These are phyloP conservation scores for Mortierella sp. DNA, from an alignment of 371 early-diverging fungal genomes.

Conservation along the genomic window DNA sequence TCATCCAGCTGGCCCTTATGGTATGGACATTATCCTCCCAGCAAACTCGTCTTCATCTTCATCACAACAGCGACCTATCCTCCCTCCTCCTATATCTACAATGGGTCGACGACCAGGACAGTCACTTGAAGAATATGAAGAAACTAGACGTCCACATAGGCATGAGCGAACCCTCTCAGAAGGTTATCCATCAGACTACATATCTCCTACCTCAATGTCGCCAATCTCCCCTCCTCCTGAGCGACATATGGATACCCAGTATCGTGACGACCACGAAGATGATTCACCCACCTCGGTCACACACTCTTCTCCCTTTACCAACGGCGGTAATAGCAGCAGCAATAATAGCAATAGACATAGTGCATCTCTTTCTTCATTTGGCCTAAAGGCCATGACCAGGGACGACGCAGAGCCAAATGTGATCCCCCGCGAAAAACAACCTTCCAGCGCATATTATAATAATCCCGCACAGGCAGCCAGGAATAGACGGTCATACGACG, in stretches of 20 bases:
- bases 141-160: constrained; percentile 30
- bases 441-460: constrained; percentile 21
- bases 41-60: constrained; percentile 22
- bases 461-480: constrained; percentile 21
- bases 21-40: constrained; percentile 54
- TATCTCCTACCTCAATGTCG: constrained; percentile 42
- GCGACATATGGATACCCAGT: constrained; percentile 34
- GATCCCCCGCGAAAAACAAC: constrained; percentile 15
- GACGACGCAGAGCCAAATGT: constrained; percentile 23
- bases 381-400: constrained; percentile 22
- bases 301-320: constrained; percentile 31
- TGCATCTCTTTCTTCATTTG: constrained; percentile 34
- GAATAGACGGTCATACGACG: constrained; percentile 46
- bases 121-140: constrained; percentile 30
- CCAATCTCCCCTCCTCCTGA: constrained; percentile 44
- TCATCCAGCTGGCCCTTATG: constrained; percentile 29
- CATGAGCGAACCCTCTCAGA: constrained; percentile 53
- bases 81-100: constrained; percentile 48
- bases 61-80: constrained; percentile 32
- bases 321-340: constrained; percentile 11
- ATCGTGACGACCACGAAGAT: constrained; percentile 37
- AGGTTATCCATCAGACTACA: constrained; percentile 43
- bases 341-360: constrained; percentile 33
- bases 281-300: constrained; percentile 42
- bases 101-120: constrained; percentile 29